Percentiles rank a stretch among this genome's conserved stretches.
Evolutionary conservation across 83 land plant genomes (phyloP).

Genomic region (Thuja plicata): DNA sequence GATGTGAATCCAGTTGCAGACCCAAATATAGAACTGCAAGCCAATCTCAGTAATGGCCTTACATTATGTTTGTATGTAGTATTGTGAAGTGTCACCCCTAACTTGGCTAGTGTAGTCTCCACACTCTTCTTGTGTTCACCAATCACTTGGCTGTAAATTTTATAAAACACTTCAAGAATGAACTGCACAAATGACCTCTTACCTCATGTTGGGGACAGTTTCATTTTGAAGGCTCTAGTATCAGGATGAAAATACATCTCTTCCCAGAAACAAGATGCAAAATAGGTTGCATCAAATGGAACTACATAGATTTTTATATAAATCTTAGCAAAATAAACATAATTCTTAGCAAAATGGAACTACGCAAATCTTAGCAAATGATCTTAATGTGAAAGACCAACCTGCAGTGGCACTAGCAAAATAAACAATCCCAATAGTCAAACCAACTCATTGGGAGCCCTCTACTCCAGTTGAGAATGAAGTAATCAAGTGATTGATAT

Average conservation of each 20-base stretch:
- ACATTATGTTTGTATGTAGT: slow-evolving; percentile 87
- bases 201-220: slow-evolving; percentile 74
- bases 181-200: slow-evolving; percentile 95
- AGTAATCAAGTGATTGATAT: slow-evolving; percentile 65
- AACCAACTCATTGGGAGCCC: no score
- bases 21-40: slow-evolving; percentile 95
- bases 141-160: slow-evolving; percentile 93
- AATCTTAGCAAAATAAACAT: slow-evolving; percentile 93
- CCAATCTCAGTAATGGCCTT: slow-evolving; percentile 77
- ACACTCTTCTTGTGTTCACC: slow-evolving; percentile 97
- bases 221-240: slow-evolving; percentile 56
- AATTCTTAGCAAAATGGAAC: no score
- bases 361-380: no score
- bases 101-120: slow-evolving; percentile 78
- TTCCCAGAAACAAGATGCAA: slow-evolving; percentile 92
- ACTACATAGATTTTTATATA: slow-evolving; percentile 95
- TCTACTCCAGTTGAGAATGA: no score
- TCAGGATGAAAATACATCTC: slow-evolving; percentile 84
- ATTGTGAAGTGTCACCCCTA: slow-evolving; percentile 91
- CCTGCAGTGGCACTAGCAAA: no score
- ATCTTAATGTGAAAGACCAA: no score
- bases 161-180: slow-evolving; percentile 90
- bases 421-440: no score
- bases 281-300: slow-evolving; percentile 82
- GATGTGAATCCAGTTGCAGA: slow-evolving; percentile 67